phyloP scores from a whole-genome alignment of 345 rosid genomes.

The Dipteronia sinensis region DNA sequence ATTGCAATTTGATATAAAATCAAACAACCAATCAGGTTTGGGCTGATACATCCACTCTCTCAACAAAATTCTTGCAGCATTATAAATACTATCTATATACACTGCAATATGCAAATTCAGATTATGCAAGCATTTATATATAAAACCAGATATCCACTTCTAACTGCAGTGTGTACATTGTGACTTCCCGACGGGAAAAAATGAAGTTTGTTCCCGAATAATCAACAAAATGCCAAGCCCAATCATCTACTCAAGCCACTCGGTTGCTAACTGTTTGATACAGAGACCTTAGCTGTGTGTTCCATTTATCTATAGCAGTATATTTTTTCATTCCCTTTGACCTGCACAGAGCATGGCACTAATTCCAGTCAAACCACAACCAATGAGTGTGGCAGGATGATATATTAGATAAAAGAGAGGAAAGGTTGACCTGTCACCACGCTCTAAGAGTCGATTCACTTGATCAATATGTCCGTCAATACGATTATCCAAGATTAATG shows the following conservation, averaged over 20 bases:
- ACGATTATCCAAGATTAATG: conserved; percentile 86
- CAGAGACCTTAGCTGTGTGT: conserved; percentile 81
- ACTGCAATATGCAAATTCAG: background rate
- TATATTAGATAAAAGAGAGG: background rate
- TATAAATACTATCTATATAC: background rate
- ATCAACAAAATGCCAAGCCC: conserved; percentile 7
- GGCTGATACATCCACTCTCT: background rate
- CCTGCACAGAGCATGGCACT: conserved; percentile 37
- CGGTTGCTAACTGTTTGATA: conserved; percentile 66
- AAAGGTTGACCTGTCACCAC: conserved; percentile 68
- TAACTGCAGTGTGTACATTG: conserved; percentile 1
- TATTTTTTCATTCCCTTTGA: conserved; percentile 94
- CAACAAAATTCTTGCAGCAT: conserved; percentile 7
- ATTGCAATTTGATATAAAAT: background rate
- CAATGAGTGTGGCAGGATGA: background rate
- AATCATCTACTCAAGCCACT: conserved; percentile 48
- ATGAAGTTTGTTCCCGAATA: background rate
- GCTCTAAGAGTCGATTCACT: conserved; percentile 87
- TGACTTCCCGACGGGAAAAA: too few species aligned
- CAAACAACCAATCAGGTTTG: background rate
- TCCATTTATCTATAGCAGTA: conserved; percentile 92
- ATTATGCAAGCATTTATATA: background rate
- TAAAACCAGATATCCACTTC: conserved; percentile 6
- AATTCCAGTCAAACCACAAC: conserved; percentile 16
- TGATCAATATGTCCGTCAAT: conserved; percentile 97